These are phyloP conservation scores for Graphilbum sp. DNA, from an alignment of 2,329 filamentous ascomycete species.

Conservation along the genomic window DNA sequence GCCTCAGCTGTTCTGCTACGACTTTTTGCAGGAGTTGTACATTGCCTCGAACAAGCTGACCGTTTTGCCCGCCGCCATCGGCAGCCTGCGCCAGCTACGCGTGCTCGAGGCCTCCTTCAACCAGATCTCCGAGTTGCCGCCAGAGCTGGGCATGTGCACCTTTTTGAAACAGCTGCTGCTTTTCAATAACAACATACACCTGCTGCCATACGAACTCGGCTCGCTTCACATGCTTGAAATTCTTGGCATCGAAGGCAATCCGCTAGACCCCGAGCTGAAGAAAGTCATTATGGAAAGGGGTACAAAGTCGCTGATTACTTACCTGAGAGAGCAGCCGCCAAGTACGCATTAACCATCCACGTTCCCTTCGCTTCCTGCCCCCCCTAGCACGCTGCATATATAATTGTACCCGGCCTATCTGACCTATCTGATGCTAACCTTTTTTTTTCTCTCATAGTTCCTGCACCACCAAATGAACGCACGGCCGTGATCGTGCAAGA, in stretches of 20 bases:
- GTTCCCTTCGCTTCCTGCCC: not conserved
- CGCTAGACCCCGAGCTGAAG: conserved; percentile 59
- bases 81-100: conserved; percentile 63
- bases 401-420: too few relatives aligned
- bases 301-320: conserved; percentile 68
- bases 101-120: conserved; percentile 84
- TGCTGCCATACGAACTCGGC: conserved; percentile 72
- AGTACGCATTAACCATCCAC: conserved; percentile 36
- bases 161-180: conserved; percentile 72
- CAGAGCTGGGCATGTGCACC: conserved; percentile 93
- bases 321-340: conserved; percentile 69
- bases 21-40: conserved; percentile 81
- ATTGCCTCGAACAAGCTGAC: conserved; percentile 85
- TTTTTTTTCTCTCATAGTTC: conserved; percentile 27
- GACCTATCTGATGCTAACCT: too few relatives aligned
- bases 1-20: conserved; percentile 66
- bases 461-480: conserved; percentile 59
- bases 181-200: conserved; percentile 79
- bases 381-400: too few relatives aligned
- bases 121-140: conserved; percentile 62
- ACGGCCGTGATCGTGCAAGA: conserved; percentile 64
- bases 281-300: conserved; percentile 74
- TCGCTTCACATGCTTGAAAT: conserved; percentile 78
- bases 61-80: conserved; percentile 64
- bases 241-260: conserved; percentile 85